Evolutionary conservation across 768 basidiomycete species (phyloP).

Genomic region (Tubosaeta sp.): DNA sequence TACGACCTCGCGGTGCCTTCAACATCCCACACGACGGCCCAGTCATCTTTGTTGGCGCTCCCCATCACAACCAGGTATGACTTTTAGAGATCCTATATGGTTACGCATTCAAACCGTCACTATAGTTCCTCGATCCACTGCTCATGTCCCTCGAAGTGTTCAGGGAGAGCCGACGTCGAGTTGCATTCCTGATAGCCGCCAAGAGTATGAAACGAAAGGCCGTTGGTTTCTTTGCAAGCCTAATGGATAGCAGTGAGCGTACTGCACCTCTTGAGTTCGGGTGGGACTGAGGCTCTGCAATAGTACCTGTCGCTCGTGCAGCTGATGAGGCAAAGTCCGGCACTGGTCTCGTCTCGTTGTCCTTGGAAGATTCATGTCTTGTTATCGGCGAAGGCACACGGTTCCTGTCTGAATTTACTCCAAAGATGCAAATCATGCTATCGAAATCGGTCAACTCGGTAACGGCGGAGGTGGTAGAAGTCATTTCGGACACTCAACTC

Average conservation of each 20-base stretch:
- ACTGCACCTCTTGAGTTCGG: not conserved
- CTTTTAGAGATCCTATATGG: conserved; percentile 4
- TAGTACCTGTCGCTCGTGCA: conserved; percentile 92
- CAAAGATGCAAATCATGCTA: conserved; percentile 83
- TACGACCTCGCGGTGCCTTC: conserved; percentile 90
- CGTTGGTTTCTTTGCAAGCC: conserved; percentile 73
- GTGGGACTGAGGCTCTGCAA: conserved; percentile 7
- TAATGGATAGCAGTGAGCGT: conserved; percentile 83
- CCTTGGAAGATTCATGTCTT: conserved; percentile 72
- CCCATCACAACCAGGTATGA: conserved; percentile 84
- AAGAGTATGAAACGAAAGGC: conserved; percentile 78
- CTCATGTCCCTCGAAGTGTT: conserved; percentile 81
- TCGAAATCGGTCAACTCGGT: conserved; percentile 74
- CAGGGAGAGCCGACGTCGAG: conserved; percentile 74
- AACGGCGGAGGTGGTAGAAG: conserved; percentile 79
- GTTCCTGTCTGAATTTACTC: conserved; percentile 69
- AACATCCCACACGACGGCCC: conserved; percentile 90
- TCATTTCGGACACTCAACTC: conserved; percentile 84
- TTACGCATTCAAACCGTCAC: conserved; percentile 13
- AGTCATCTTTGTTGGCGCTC: conserved; percentile 89
- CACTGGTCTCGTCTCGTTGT: conserved; percentile 65
- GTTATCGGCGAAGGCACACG: conserved; percentile 77
- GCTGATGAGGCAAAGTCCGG: conserved; percentile 80
- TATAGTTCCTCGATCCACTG: conserved; percentile 88
- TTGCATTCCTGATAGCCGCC: conserved; percentile 86